These are phyloP conservation scores for Blastobotrys niveus DNA, from an alignment of 1,139 yeast genomes.

Conservation along the genomic window DNA sequence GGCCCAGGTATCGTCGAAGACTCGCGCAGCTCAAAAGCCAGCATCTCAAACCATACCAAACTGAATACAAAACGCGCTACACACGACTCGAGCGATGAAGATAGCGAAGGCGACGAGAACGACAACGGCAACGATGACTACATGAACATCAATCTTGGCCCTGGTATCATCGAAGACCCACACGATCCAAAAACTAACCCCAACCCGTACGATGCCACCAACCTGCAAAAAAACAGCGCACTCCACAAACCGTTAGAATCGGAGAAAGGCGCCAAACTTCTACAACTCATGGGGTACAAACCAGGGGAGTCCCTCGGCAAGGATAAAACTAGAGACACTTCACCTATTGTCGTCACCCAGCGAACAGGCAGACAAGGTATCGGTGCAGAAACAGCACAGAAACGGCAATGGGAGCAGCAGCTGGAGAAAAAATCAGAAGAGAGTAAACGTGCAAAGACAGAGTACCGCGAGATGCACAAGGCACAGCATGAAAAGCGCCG, in stretches of 20 bases:
- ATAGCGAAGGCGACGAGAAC: too few species aligned
- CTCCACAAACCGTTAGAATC: slow-evolving; percentile 8
- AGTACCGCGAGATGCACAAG: slow-evolving; percentile 11
- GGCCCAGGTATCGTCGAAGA: slow-evolving; percentile 7
- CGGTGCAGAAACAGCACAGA: slow-evolving; percentile 21
- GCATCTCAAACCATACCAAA: too few species aligned
- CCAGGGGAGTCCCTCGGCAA: slow-evolving; percentile 43
- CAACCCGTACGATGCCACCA: too few species aligned
- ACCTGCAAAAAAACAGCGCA: background rate
- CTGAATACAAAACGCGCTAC: too few species aligned
- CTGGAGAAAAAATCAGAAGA: slow-evolving; percentile 8
- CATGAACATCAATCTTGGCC: slow-evolving; percentile 27
- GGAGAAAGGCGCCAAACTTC: slow-evolving; percentile 43
- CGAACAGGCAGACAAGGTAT: slow-evolving; percentile 26
- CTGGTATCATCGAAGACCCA: slow-evolving; percentile 2
- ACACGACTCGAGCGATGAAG: slow-evolving; percentile 22
- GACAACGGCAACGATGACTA: too few species aligned
- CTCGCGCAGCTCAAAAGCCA: background rate
- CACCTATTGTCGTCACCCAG: slow-evolving; percentile 18
- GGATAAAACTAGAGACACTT: slow-evolving; percentile 15
- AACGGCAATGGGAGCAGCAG: slow-evolving; percentile 10
- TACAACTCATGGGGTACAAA: slow-evolving; percentile 54
- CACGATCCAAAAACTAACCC: background rate
- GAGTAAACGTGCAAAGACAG: slow-evolving; percentile 15
- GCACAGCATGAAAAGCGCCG: slow-evolving; percentile 14